A percentile compares a stretch with the other conserved stretches of the same genome.
Conservation (phyloP, 1,284 basidiomycete species). For the Polyporus tsugae region DNA sequence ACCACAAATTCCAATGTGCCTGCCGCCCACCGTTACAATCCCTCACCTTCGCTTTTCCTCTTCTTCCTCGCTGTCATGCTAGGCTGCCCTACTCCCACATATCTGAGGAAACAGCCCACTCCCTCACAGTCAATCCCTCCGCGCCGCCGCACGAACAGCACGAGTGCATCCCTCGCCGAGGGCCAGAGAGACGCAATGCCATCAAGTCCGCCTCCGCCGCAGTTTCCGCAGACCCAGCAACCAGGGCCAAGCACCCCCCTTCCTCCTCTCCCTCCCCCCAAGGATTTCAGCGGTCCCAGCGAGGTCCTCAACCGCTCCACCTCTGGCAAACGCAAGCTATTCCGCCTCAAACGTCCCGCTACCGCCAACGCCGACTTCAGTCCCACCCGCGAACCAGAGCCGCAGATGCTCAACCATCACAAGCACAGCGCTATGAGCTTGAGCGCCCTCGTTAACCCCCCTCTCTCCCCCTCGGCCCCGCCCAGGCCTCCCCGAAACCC, state of each 20-base stretch:
- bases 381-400: slow-evolving; percentile 9
- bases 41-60: slow-evolving; percentile 8
- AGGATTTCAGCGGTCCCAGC: slow-evolving; percentile 6
- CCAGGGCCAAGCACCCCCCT: slow-evolving; percentile 6
- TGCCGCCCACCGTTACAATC: slow-evolving; percentile 9
- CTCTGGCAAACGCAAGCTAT: slow-evolving; percentile 30
- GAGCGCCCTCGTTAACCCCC: slow-evolving; percentile 13
- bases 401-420: slow-evolving; percentile 6
- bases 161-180: slow-evolving; percentile 11
- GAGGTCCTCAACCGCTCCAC: slow-evolving; percentile 21
- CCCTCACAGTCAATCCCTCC: slow-evolving; percentile 26
- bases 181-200: slow-evolving; percentile 10
- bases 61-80: slow-evolving; percentile 26
- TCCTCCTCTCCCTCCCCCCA: slow-evolving; percentile 18
- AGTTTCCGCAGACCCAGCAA: slow-evolving; percentile 12
- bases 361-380: slow-evolving; percentile 28
- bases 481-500: slow-evolving; percentile 36
- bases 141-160: slow-evolving; percentile 30
- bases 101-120: slow-evolving; percentile 14
- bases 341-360: slow-evolving; percentile 37
- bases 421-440: slow-evolving; percentile 18
- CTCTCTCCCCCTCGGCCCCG: slow-evolving; percentile 22
- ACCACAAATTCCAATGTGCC: slow-evolving; percentile 22
- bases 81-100: slow-evolving; percentile 16
- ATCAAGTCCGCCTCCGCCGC: slow-evolving; percentile 9